A percentile compares a stretch with the other conserved stretches of the same genome.
These are phyloP conservation scores for Pouteria glomerata DNA, from an alignment of 148 eudicot species.

Conservation along the genomic window DNA sequence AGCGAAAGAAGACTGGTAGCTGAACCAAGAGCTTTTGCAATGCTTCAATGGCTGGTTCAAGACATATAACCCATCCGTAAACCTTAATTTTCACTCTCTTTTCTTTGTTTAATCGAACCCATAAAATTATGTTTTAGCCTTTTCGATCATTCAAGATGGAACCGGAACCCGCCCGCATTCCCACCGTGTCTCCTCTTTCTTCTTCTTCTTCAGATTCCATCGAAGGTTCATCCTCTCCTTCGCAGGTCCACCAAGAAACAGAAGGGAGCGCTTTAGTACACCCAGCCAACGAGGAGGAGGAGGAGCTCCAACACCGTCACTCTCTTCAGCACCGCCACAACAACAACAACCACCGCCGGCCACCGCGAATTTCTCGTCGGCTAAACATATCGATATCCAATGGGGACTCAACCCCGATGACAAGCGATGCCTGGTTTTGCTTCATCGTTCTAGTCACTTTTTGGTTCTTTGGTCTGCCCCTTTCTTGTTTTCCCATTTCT, in stretches of 20 bases:
- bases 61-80: too few species aligned
- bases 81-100: too few species aligned
- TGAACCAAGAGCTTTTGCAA: not conserved
- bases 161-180: constrained; percentile 4
- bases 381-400: constrained; percentile 17
- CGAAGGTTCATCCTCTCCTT: constrained; percentile 9
- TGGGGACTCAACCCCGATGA: constrained; percentile 10
- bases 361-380: constrained; percentile 13
- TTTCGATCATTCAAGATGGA: constrained; percentile 22
- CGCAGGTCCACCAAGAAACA: constrained; percentile 20
- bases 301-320: constrained; percentile 11
- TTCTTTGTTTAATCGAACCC: too few species aligned
- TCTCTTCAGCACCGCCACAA: constrained; percentile 8
- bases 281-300: too few species aligned
- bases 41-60: constrained; percentile 9
- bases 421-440: constrained; percentile 46
- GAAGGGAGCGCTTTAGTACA: constrained; percentile 16
- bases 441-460: constrained; percentile 38
- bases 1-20: constrained; percentile 17
- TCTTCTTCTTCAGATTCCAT: constrained; percentile 10
- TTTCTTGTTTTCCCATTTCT: not conserved
- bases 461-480: constrained; percentile 48
- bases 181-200: not conserved
- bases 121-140: not conserved
- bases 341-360: not conserved